Percentiles rank a stretch among this genome's conserved stretches.
Conservation (phyloP, 2,329 filamentous ascomycete species). For the Alternaria viburni region DNA sequence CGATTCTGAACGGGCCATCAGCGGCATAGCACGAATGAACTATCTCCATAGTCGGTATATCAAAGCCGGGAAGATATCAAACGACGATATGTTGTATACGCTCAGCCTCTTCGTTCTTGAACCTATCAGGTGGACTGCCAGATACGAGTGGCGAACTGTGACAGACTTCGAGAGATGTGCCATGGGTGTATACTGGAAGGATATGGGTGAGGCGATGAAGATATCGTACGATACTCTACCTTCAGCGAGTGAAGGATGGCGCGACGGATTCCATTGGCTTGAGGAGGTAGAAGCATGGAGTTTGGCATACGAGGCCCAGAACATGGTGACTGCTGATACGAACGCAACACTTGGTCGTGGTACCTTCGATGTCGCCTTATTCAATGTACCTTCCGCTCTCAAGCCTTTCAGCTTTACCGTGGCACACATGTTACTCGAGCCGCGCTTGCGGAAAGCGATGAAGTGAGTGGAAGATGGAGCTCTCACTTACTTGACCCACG, state of each 20-base stretch:
- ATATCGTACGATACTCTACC: conserved; percentile 60
- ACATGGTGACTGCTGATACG: conserved; percentile 58
- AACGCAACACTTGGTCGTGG: conserved; percentile 59
- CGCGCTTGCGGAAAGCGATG: conserved; percentile 69
- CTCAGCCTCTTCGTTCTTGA: conserved; percentile 70
- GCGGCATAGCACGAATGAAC: conserved; percentile 67
- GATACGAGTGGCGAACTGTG: conserved; percentile 73
- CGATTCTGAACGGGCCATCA: conserved; percentile 42
- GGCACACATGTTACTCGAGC: conserved; percentile 67
- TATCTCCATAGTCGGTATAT: conserved; percentile 67
- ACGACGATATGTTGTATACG: conserved; percentile 70
- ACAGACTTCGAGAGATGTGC: conserved; percentile 73
- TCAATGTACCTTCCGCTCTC: conserved; percentile 58
- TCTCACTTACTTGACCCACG: not conserved
- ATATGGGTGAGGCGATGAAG: conserved; percentile 71
- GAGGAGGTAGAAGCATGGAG: conserved; percentile 60
- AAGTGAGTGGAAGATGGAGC: conserved; percentile 41
- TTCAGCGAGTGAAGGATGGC: conserved; percentile 49
- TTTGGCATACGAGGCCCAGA: conserved; percentile 62
- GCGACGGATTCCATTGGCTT: conserved; percentile 60
- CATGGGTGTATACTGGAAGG: conserved; percentile 67
- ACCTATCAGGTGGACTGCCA: conserved; percentile 66
- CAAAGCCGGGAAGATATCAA: conserved; percentile 63
- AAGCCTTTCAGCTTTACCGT: conserved; percentile 56
- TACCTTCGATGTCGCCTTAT: conserved; percentile 67